These are phyloP conservation scores for Grifola frondosa DNA, from an alignment of 1,284 basidiomycete genomes.

Conservation along the genomic window DNA sequence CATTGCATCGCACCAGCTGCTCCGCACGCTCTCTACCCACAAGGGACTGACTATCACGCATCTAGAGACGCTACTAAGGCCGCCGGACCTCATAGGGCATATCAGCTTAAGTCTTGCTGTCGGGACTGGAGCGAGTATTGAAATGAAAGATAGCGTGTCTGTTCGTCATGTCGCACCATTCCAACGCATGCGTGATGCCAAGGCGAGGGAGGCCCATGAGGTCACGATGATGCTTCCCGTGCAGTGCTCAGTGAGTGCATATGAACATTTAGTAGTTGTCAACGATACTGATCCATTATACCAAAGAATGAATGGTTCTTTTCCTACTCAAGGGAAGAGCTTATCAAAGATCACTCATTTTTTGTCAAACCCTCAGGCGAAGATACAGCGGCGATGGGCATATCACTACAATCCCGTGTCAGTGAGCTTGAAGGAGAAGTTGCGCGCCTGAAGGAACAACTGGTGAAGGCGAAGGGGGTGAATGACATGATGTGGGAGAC, in stretches of 20 bases:
- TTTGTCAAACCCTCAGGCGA: slow-evolving; percentile 48
- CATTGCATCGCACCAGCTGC: slow-evolving; percentile 84
- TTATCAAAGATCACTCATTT: slow-evolving; percentile 59
- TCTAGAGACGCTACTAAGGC: slow-evolving; percentile 75
- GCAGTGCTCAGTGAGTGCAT: slow-evolving; percentile 41
- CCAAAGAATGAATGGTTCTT: too few species aligned
- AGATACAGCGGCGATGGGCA: slow-evolving; percentile 33
- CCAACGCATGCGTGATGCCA: slow-evolving; percentile 68
- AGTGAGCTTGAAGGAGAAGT: slow-evolving; percentile 76
- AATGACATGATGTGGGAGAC: slow-evolving; percentile 91
- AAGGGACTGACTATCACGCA: slow-evolving; percentile 75
- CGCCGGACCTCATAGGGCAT: slow-evolving; percentile 81
- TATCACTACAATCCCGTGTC: slow-evolving; percentile 52
- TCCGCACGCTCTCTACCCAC: slow-evolving; percentile 76
- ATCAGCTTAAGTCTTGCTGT: slow-evolving; percentile 54
- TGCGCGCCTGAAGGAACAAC: slow-evolving; percentile 57
- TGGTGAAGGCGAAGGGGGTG: slow-evolving; percentile 79
- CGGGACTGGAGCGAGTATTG: slow-evolving; percentile 41
- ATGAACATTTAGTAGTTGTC: too few species aligned
- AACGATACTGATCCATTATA: too few species aligned
- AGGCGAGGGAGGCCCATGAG: slow-evolving; percentile 66
- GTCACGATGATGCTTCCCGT: slow-evolving; percentile 59
- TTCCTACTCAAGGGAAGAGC: slow-evolving; percentile 48
- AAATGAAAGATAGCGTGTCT: slow-evolving; percentile 58
- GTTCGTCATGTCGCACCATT: slow-evolving; percentile 67